Evolutionary conservation across 2,329 filamentous ascomycete species (phyloP).

Genomic region (Coniochaeta prunicola): DNA sequence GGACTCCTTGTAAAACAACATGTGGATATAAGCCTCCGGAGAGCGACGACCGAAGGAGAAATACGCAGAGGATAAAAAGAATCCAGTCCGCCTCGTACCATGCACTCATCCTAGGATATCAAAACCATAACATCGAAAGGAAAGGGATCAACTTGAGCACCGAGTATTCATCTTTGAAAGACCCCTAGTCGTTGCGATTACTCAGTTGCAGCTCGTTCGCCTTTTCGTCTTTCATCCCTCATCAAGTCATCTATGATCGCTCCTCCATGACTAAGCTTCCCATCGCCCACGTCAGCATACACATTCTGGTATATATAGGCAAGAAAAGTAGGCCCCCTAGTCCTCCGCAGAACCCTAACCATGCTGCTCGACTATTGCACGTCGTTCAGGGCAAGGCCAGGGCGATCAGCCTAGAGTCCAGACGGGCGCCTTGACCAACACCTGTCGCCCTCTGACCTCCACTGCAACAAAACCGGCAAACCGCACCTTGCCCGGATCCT

Average conservation of each 20-base stretch:
- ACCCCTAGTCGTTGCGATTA: background rate
- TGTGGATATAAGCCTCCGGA: background rate
- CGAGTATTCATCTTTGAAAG: background rate
- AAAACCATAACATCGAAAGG: background rate
- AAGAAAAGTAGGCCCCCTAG: background rate
- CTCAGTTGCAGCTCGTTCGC: background rate
- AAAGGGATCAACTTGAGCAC: background rate
- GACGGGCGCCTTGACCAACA: conserved; percentile 69
- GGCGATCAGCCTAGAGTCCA: conserved; percentile 44
- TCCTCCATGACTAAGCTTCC: background rate
- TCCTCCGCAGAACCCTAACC: background rate
- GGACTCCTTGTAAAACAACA: background rate
- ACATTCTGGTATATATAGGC: background rate
- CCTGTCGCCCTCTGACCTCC: conserved; percentile 69
- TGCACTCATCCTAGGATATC: background rate
- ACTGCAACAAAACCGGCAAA: conserved; percentile 70
- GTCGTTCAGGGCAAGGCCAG: background rate
- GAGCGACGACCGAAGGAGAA: background rate
- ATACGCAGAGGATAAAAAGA: background rate
- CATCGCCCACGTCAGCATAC: background rate
- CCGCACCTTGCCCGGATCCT: conserved; percentile 53
- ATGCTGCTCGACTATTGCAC: background rate
- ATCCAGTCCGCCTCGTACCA: background rate
- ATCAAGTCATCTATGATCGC: background rate
- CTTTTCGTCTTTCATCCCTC: background rate